Conservation (phyloP, 495 filamentous ascomycete genomes). For the Aspergillus leporis region DNA sequence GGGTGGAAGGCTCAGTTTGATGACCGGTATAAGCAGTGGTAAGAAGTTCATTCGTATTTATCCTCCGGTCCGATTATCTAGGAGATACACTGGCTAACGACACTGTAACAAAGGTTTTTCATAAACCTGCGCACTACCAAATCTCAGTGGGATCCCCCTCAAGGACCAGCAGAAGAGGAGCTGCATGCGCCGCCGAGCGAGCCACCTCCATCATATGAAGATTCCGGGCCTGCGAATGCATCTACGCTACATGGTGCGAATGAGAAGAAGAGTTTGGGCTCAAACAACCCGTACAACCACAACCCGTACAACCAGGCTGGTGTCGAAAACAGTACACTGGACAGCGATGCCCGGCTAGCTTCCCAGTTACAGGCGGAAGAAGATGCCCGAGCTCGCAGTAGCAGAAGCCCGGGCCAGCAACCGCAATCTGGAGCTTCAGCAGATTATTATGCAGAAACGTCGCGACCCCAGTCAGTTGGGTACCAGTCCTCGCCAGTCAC, state of each 20-base stretch:
- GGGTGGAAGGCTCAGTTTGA: slow-evolving; percentile 86
- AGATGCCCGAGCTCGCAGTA: slow-evolving; percentile 56
- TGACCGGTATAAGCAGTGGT: slow-evolving; percentile 78
- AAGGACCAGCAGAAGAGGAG: slow-evolving; percentile 46
- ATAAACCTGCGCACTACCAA: slow-evolving; percentile 82
- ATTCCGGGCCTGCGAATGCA: slow-evolving; percentile 38
- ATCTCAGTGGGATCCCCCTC: slow-evolving; percentile 85
- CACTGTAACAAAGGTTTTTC: slow-evolving; percentile 65
- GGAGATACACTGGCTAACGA: neutral
- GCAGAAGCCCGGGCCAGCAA: slow-evolving; percentile 13
- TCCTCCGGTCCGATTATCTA: neutral
- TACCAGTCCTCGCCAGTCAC: slow-evolving; percentile 26
- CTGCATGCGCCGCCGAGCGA: slow-evolving; percentile 50
- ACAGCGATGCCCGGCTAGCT: slow-evolving; percentile 73
- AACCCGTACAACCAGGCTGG: slow-evolving; percentile 54
- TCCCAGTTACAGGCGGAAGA: slow-evolving; percentile 81
- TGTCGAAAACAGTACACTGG: slow-evolving; percentile 38
- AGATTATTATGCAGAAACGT: slow-evolving; percentile 43
- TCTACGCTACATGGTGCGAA: slow-evolving; percentile 27
- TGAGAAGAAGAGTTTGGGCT: slow-evolving; percentile 60
- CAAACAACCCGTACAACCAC: slow-evolving; percentile 61
- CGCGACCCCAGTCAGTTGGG: slow-evolving; percentile 29
- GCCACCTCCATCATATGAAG: slow-evolving; percentile 66
- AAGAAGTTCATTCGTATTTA: slow-evolving; percentile 22
- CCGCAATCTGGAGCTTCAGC: slow-evolving; percentile 35